A percentile compares a stretch with the other conserved stretches of the same genome.
These are phyloP conservation scores for Cocos nucifera DNA, from an alignment of 176 grass and related monocot species.

Conservation along the genomic window DNA sequence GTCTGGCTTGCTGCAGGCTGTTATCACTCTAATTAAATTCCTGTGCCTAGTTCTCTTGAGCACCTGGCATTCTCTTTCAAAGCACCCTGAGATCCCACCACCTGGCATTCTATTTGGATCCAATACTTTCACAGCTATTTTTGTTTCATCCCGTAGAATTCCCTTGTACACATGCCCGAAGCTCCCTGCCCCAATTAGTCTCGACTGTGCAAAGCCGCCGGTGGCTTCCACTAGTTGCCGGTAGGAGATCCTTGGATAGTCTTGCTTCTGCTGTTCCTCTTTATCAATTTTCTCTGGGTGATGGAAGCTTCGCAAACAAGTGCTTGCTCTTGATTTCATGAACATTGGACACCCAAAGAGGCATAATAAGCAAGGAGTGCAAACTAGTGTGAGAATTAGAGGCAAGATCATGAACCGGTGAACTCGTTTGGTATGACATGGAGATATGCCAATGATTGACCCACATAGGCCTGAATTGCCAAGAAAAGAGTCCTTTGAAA, in stretches of 20 bases:
- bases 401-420: conserved; percentile 18
- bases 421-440: conserved; percentile 21
- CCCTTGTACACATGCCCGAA: conserved; percentile 80
- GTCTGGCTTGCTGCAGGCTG: conserved; percentile 71
- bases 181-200: conserved; percentile 53
- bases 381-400: conserved; percentile 12
- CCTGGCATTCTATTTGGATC: conserved; percentile 37
- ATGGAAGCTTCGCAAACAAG: neutral
- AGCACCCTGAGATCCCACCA: conserved; percentile 48
- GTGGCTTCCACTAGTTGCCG: conserved; percentile 72
- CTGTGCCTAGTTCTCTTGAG: conserved; percentile 76
- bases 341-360: neutral
- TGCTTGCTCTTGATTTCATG: neutral
- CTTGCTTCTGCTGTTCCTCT: conserved; percentile 33
- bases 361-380: conserved; percentile 4
- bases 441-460: conserved; percentile 25
- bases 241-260: conserved; percentile 74
- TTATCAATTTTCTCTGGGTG: conserved; percentile 26
- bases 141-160: conserved; percentile 46
- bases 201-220: conserved; percentile 50
- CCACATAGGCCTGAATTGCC: conserved; percentile 49
- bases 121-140: conserved; percentile 84
- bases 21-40: conserved; percentile 85
- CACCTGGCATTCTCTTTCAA: conserved; percentile 84
- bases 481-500: conserved; percentile 54